Evolutionary conservation across 495 filamentous ascomycete genomes (phyloP).

Genomic region (Trichocladium uniseriatum): DNA sequence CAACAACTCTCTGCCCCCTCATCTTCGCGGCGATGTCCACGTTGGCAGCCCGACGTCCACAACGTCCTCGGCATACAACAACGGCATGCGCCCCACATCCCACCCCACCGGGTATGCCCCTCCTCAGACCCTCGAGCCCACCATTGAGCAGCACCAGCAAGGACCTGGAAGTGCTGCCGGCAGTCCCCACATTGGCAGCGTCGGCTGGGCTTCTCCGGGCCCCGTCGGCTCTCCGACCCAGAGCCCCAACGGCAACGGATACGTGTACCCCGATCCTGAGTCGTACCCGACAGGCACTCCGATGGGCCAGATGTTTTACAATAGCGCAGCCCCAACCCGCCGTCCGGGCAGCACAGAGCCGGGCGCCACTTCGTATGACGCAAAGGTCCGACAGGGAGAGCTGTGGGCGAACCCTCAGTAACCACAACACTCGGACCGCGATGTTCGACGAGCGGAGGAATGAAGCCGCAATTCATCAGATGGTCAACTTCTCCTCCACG

Average conservation of each 20-base stretch:
- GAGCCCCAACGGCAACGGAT: constrained; percentile 45
- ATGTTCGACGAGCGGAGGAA: not conserved
- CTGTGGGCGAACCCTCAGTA: constrained; percentile 33
- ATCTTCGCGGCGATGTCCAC: constrained; percentile 62
- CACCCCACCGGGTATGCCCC: constrained; percentile 74
- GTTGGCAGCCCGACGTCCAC: constrained; percentile 60
- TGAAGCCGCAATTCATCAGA: not conserved
- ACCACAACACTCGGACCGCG: not conserved
- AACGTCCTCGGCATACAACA: constrained; percentile 54
- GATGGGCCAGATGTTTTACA: constrained; percentile 55
- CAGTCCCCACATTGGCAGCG: constrained; percentile 63
- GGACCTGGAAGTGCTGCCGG: constrained; percentile 53
- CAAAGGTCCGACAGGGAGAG: constrained; percentile 27
- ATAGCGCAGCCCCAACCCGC: constrained; percentile 47
- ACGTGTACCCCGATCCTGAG: constrained; percentile 62
- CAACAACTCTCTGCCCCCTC: constrained; percentile 66
- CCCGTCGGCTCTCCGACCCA: constrained; percentile 59
- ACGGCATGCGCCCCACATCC: constrained; percentile 52
- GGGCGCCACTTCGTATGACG: constrained; percentile 47
- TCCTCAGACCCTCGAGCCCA: constrained; percentile 82
- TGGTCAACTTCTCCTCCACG: not conserved
- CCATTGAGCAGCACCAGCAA: constrained; percentile 59
- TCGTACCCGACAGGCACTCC: constrained; percentile 45
- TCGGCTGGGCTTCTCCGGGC: constrained; percentile 67
- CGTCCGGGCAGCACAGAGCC: constrained; percentile 65